A percentile compares a stretch with the other conserved stretches of the same genome.
Conservation (phyloP, 1,284 basidiomycete genomes). For the Cystobasidium pallidum region DNA sequence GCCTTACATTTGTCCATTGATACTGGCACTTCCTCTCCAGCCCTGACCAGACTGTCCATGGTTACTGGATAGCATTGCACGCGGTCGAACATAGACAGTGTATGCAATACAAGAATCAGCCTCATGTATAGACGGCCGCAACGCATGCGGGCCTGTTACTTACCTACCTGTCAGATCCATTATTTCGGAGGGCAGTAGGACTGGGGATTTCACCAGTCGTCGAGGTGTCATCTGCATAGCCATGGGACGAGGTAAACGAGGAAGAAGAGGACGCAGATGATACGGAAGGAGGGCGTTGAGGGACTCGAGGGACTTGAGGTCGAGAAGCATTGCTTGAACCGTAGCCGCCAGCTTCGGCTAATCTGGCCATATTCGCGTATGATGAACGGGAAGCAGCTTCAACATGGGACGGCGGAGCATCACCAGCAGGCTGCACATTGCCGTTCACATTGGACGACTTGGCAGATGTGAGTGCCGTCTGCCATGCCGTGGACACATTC, state of each 20-base stretch:
- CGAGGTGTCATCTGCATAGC: background rate
- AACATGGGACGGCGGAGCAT: background rate
- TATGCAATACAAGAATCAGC: too few relatives aligned
- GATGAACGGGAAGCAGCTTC: background rate
- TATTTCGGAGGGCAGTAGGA: background rate
- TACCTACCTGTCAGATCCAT: background rate
- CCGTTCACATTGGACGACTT: constrained; percentile 3
- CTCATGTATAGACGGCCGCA: too few relatives aligned
- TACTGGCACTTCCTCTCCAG: constrained; percentile 16
- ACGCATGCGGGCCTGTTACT: too few relatives aligned
- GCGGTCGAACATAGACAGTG: too few relatives aligned
- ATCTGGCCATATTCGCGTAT: constrained; percentile 1
- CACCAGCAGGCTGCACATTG: background rate
- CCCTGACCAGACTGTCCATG: background rate
- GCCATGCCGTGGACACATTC: constrained; percentile 8
- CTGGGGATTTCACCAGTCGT: background rate
- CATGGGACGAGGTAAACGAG: constrained; percentile 4
- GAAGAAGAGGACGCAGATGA: background rate
- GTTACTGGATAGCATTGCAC: background rate
- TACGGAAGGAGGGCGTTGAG: background rate
- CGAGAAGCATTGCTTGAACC: background rate
- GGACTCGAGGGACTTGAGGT: background rate
- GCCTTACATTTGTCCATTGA: background rate
- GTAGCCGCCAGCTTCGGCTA: constrained; percentile 9
- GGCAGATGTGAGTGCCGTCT: constrained; percentile 6